Evolutionary conservation across 164 flowering plant species (phyloP).

Genomic region (Cinnamomum micranthum): DNA sequence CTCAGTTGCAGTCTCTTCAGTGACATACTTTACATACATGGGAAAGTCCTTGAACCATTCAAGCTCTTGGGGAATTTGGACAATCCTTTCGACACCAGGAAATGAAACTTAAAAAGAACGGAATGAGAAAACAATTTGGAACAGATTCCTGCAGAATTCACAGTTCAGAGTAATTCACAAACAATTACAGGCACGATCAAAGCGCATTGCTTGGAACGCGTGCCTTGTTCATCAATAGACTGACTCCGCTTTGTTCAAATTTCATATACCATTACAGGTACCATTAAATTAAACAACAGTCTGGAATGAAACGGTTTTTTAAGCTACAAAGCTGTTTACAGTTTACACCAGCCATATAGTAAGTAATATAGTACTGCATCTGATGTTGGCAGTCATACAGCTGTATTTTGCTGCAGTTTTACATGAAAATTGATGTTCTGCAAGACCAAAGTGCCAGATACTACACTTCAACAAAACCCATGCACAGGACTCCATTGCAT

Average conservation of each 20-base stretch:
- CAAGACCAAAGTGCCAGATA: not conserved
- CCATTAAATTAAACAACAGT: not conserved
- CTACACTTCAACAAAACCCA: not conserved
- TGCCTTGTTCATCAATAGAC: not conserved
- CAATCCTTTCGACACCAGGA: slow-evolving; percentile 77
- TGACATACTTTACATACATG: slow-evolving; percentile 64
- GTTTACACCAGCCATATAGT: not conserved
- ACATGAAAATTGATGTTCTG: not conserved
- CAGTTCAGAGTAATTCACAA: not conserved
- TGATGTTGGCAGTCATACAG: not conserved
- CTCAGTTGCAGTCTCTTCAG: slow-evolving; percentile 26
- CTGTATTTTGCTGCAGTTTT: not conserved
- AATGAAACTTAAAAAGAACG: slow-evolving; percentile 62
- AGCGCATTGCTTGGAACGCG: not conserved
- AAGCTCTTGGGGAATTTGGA: slow-evolving; percentile 67
- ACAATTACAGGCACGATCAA: not conserved
- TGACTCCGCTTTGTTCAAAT: not conserved
- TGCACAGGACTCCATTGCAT: not conserved
- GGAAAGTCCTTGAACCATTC: slow-evolving; percentile 71
- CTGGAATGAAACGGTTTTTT: no score
- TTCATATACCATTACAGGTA: not conserved
- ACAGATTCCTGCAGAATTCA: not conserved
- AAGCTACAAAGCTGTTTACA: not conserved
- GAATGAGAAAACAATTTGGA: not conserved
- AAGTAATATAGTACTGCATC: not conserved